Base-by-base conservation (phyloP, 1,284 basidiomycete species). In the Moesziomyces sp. region DNA sequence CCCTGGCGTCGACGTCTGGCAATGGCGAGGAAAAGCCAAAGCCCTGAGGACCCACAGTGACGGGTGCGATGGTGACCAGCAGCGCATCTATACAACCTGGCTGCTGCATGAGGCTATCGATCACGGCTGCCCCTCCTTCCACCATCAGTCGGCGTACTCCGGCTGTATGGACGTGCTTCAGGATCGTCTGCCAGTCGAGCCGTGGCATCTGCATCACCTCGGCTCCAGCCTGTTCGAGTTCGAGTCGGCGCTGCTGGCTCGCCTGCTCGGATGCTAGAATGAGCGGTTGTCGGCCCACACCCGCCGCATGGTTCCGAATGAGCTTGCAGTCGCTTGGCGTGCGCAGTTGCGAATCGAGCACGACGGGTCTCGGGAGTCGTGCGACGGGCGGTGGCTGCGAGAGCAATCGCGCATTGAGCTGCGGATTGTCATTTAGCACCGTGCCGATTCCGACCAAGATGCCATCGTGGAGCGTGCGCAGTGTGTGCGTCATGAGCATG, bases 401-500 rank as follows among this genome's bases (percentile, higher is more conserved):
- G n/a, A 74, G 72, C 9, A 74, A 54, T 0, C 72, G 48, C 18
- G 72, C 91, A 81, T 95, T 97, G 23, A 99, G 87, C 78, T 96
- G 92, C 11, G 96, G 96, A 84, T 99, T 88, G 79, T 99, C 96
- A 76, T 93, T 93, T 49, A 94, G 85, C 13, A 93, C 89, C 0
- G 96, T 98, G 5, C 92, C 92, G 45, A 96, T 89, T 6, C 96
- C 96, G 46, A 99, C 88, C 30, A 99, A 86, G 68, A 99, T 97
- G 10, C 89, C 93, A 81, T 97, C 93, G 85, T 98, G 95, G 88
- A 94, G 89, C 0, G 91, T 79, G 21, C 85, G 52, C 2, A 86
- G 61, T 93, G 91, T 92, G 84, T 98, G 96, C 14, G 96, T 98
- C 92, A 99, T 94, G 47, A 89, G 79, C 91, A 96, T 92, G 83